Evolutionary conservation across 192 early-diverging fungal species (phyloP), one percentile per base, ranked within the genome.

Genomic region (Backusella mclennaniae): DNA sequence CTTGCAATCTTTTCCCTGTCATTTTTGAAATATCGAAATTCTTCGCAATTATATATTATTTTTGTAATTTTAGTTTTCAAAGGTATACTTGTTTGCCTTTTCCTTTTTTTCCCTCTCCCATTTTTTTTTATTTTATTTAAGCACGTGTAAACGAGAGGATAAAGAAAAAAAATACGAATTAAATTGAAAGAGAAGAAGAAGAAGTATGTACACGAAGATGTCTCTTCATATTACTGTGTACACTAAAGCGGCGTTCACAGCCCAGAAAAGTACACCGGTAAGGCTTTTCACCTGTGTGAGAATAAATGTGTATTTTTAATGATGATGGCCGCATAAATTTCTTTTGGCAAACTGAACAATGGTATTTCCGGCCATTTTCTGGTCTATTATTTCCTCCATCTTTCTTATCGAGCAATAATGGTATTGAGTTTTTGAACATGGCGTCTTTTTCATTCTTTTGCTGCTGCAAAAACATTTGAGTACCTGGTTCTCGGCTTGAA

Each of bases 231-330:
- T 74, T 74, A 31, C 73, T 74, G 38, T 74, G 73, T 33, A 74
- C 73, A 67, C 73, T 74, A 74, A 74, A 74, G 21, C 53, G 35
- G 35, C 73, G 73, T 31, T 46, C 53, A 67, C 73, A 74, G 19
- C 56, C 73, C 15, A 23, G n/a, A 21, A 66, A 59, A 19, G 33
- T 67, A 39, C 73, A 74, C 8, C 19, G 38, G 41, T 41, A 74
- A 21, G 73, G 73, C 26, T 74, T 74, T 67, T 74, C 73, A 33
- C 73, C 73, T 66, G 73, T 74, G 66, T 74, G 73, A 36, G 73
- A 66, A 29, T 74, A 74, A 11, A 59, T 46, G 35, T 74, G 73
- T 15, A 66, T 74, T 4, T 66, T 56, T 29, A 74, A 42, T 26
- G 56, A 66, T 8, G 73, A 74, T 19, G 73, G 73, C 4, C 73